Evolutionary conservation across 2,329 filamentous ascomycete species (phyloP).

Genomic region (Xylaria sp.): DNA sequence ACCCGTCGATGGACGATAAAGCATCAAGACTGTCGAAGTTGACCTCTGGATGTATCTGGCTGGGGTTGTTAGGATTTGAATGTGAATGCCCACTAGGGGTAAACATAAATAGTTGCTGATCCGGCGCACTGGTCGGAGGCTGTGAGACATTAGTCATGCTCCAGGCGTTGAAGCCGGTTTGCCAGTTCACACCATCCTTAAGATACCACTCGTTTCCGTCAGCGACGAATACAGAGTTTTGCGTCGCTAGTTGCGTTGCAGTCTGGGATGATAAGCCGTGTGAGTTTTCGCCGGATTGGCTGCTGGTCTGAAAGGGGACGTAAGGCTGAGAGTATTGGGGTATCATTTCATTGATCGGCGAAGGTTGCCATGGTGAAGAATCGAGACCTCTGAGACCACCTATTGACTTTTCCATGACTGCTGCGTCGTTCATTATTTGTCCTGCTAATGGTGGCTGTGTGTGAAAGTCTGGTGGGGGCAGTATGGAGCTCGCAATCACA

Average conservation of each 20-base stretch:
- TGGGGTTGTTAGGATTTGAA: slow-evolving; percentile 29
- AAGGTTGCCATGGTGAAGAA: slow-evolving; percentile 43
- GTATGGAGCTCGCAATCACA: slow-evolving; percentile 42
- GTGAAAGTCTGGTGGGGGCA: slow-evolving; percentile 43
- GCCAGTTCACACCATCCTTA: slow-evolving; percentile 67
- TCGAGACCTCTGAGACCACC: slow-evolving; percentile 39
- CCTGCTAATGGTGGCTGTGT: slow-evolving; percentile 31
- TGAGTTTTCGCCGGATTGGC: slow-evolving; percentile 37
- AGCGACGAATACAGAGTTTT: slow-evolving; percentile 53
- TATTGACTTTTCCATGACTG: slow-evolving; percentile 40
- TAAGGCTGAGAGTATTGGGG: slow-evolving; percentile 47
- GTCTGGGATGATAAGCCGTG: slow-evolving; percentile 26
- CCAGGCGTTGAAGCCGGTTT: slow-evolving; percentile 67
- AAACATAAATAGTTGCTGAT: slow-evolving; percentile 49
- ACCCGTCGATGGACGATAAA: slow-evolving; percentile 46
- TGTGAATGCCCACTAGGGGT: slow-evolving; percentile 38
- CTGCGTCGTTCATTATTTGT: slow-evolving; percentile 39
- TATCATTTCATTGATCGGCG: slow-evolving; percentile 42
- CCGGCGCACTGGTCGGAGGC: slow-evolving; percentile 46
- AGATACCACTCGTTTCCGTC: slow-evolving; percentile 68
- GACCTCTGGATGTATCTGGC: slow-evolving; percentile 42
- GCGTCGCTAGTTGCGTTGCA: slow-evolving; percentile 45
- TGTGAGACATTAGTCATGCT: slow-evolving; percentile 49
- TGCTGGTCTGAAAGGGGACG: slow-evolving; percentile 39
- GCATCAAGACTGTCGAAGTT: slow-evolving; percentile 46